A percentile compares a stretch with the other conserved stretches of the same genome.
phyloP scores from a whole-genome alignment of 345 rosid genomes.

The Isatis tinctoria region DNA sequence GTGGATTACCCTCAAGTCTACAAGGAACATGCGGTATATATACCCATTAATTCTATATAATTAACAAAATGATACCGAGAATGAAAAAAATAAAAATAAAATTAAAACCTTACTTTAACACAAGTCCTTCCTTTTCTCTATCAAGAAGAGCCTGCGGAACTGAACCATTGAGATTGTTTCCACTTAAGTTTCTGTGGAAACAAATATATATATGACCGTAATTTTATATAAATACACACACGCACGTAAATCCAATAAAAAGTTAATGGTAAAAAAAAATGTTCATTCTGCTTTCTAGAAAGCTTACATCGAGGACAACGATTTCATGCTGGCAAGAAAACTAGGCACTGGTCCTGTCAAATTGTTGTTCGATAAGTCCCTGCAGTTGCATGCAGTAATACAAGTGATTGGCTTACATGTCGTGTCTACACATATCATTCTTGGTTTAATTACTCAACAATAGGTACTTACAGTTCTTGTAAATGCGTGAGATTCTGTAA shows the following conservation, averaged over 20 bases:
- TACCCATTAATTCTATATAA: not conserved
- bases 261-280: not conserved
- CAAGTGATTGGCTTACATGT: not conserved
- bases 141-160: constrained; percentile 33
- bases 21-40: not conserved
- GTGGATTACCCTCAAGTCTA: constrained; percentile 34
- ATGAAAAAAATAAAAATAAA: not conserved
- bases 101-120: constrained; percentile 28
- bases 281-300: not conserved
- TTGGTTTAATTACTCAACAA: not conserved
- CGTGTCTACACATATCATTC: too few relatives aligned
- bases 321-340: not conserved
- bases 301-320: not conserved
- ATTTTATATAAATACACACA: not conserved
- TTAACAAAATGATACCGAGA: not conserved
- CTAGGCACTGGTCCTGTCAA: not conserved
- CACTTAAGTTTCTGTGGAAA: constrained; percentile 33
- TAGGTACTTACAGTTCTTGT: constrained; percentile 36
- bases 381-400: not conserved
- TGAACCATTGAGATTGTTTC: constrained; percentile 38
- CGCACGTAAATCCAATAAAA: not conserved
- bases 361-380: not conserved
- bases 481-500: constrained; percentile 30
- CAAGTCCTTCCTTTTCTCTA: constrained; percentile 22
- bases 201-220: not conserved